Evolutionary conservation across 495 filamentous ascomycete genomes (phyloP).

Genomic region (Venustampulla echinocandica): DNA sequence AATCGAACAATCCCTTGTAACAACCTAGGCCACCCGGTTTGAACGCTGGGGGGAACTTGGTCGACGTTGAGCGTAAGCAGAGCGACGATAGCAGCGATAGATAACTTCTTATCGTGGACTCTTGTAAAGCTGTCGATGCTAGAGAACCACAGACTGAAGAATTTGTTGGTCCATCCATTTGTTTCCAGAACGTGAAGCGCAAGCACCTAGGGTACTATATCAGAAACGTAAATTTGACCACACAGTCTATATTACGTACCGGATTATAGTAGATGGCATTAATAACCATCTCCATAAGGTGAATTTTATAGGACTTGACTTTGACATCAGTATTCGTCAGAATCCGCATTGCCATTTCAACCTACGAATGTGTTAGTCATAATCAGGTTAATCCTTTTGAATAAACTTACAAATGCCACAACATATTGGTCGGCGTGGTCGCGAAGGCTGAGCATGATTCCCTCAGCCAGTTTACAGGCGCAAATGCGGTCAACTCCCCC

Average conservation of each 20-base stretch:
- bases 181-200: slow-evolving; percentile 75
- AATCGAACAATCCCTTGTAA: slow-evolving; percentile 83
- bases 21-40: slow-evolving; percentile 93
- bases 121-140: slow-evolving; percentile 89
- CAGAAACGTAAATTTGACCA: not conserved
- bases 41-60: slow-evolving; percentile 78
- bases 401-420: slow-evolving; percentile 52
- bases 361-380: slow-evolving; percentile 12
- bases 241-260: slow-evolving; percentile 17
- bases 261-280: slow-evolving; percentile 98
- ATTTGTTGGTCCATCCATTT: slow-evolving; percentile 98
- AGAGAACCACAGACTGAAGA: slow-evolving; percentile 96
- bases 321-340: slow-evolving; percentile 62
- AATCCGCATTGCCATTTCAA: slow-evolving; percentile 78
- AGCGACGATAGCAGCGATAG: slow-evolving; percentile 83
- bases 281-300: slow-evolving; percentile 98
- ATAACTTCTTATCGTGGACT: slow-evolving; percentile 97
- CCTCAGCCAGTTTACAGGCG: slow-evolving; percentile 97
- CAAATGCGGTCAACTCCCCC: slow-evolving; percentile 94
- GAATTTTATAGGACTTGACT: slow-evolving; percentile 85
- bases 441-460: slow-evolving; percentile 90
- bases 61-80: slow-evolving; percentile 67
- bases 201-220: slow-evolving; percentile 34
- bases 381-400: not conserved
- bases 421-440: slow-evolving; percentile 84